A percentile compares a stretch with the other conserved stretches of the same genome.
Conservation (phyloP, 2,329 filamentous ascomycete species). For the Phaeosphaeria sp. region DNA sequence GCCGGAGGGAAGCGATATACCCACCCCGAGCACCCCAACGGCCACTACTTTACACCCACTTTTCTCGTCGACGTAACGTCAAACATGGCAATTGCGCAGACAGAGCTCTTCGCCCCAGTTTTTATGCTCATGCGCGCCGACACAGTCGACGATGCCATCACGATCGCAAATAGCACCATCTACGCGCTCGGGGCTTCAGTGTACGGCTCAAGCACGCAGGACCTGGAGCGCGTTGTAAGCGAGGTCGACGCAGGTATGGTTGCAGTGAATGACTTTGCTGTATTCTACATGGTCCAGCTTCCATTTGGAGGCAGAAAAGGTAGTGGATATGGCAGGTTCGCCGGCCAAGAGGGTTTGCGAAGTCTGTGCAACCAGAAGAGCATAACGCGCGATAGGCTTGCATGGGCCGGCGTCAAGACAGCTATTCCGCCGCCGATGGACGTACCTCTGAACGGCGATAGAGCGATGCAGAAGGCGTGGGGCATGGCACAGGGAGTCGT, state of each 20-base stretch:
- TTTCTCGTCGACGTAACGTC: slow-evolving; percentile 88
- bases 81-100: slow-evolving; percentile 83
- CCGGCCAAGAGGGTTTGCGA: slow-evolving; percentile 84
- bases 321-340: slow-evolving; percentile 90
- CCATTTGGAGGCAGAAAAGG: slow-evolving; percentile 93
- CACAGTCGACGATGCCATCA: slow-evolving; percentile 70
- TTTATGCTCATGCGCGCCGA: slow-evolving; percentile 82
- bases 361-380: slow-evolving; percentile 88
- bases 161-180: slow-evolving; percentile 79
- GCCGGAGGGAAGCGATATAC: slow-evolving; percentile 74
- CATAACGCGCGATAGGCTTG: slow-evolving; percentile 77
- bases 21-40: slow-evolving; percentile 76
- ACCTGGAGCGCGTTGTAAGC: slow-evolving; percentile 68
- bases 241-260: slow-evolving; percentile 87
- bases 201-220: slow-evolving; percentile 71
- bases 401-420: slow-evolving; percentile 68
- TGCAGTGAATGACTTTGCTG: slow-evolving; percentile 92
- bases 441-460: slow-evolving; percentile 70
- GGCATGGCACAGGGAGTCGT: slow-evolving; percentile 54
- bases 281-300: slow-evolving; percentile 90
- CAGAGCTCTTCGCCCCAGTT: slow-evolving; percentile 92
- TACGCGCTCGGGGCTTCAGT: slow-evolving; percentile 91
- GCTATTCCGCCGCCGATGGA: slow-evolving; percentile 79
- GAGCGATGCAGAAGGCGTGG: slow-evolving; percentile 47
- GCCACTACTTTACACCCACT: slow-evolving; percentile 93